Evolutionary conservation across 768 basidiomycete species (phyloP).

Genomic region (Panellus pusillus): DNA sequence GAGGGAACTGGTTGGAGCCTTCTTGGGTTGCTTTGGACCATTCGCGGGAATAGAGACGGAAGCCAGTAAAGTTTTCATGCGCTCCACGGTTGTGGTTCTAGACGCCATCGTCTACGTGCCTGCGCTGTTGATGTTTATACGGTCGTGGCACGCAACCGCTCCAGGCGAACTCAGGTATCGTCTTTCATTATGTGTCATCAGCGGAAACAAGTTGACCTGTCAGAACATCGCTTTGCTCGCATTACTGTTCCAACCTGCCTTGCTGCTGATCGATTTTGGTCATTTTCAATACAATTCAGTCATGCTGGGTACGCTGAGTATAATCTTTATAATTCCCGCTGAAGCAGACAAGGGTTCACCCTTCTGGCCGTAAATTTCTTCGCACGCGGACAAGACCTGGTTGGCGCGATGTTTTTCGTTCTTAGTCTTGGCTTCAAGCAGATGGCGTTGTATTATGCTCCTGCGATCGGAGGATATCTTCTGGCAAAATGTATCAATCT

Average conservation of each 20-base stretch:
- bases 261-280: constrained; percentile 85
- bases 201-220: constrained; percentile 5
- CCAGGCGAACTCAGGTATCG: constrained; percentile 74
- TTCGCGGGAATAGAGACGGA: constrained; percentile 70
- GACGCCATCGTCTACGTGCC: constrained; percentile 78
- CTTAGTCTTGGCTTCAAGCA: constrained; percentile 92
- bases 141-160: constrained; percentile 67
- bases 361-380: constrained; percentile 72
- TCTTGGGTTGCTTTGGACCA: constrained; percentile 70
- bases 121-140: constrained; percentile 65
- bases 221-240: constrained; percentile 69
- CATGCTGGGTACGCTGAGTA: constrained; percentile 69
- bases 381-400: constrained; percentile 62
- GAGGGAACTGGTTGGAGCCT: constrained; percentile 42
- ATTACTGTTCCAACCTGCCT: constrained; percentile 78
- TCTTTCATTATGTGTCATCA: background rate
- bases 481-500: constrained; percentile 87
- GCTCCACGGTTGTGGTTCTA: constrained; percentile 64
- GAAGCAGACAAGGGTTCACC: constrained; percentile 55
- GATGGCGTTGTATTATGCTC: constrained; percentile 94
- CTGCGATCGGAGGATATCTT: constrained; percentile 88
- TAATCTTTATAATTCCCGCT: background rate
- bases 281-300: constrained; percentile 97
- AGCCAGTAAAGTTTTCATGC: constrained; percentile 76
- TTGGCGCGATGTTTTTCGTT: constrained; percentile 80